Evolutionary conservation across 2,329 filamentous ascomycete species (phyloP), one percentile per base, ranked within the genome.

Genomic region (Phyllosticta citrichinensis): DNA sequence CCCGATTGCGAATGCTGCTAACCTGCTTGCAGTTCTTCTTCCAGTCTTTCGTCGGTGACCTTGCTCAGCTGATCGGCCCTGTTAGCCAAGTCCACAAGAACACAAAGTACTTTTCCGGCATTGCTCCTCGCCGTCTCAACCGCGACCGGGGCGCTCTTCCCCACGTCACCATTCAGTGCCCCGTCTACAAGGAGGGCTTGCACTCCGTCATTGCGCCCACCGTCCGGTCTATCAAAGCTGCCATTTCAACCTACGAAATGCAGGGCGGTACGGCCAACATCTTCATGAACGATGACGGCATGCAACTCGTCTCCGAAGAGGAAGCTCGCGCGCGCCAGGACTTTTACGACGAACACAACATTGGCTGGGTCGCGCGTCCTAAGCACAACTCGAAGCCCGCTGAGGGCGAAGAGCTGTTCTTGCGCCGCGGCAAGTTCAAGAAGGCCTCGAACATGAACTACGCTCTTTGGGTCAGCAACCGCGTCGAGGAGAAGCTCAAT

Each of bases 191-290:
- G 65, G 74, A 76, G 65, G 73, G 74, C 64, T 69, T 76, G 17
- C 61, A 65, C 40, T 64, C 67, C 59, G 74, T 95, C 72, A 91
- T 92, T 68, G 82, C 80, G 20, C 89, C 89, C 8, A 93, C 89
- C 0, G 83, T 92, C 67, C 85, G 84, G 68, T 91, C 88, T 1
- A 81, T 92, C 74, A 91, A 91, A 75, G 82, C 87, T 67, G 87
- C 87, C 64, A 89, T 90, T 69, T 87, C 85, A 33, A 89, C 86
- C 0, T 91, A 90, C 68, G 87, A 90, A 70, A 78, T 89, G 19
- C 87, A 90, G 68, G 87, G 87, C 64, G 87, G 87, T n/a, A 88
- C 86, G 8, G 87, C 86, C 64, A 89, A 89, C 70, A 85, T 90
- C 74, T 88, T 90, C 68, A 77, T 90, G 73, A 89, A 90, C 69